A percentile compares a stretch with the other conserved stretches of the same genome.
Conservation (phyloP, 352 stramenopile genomes). For the Phytophthora agathidicida region DNA sequence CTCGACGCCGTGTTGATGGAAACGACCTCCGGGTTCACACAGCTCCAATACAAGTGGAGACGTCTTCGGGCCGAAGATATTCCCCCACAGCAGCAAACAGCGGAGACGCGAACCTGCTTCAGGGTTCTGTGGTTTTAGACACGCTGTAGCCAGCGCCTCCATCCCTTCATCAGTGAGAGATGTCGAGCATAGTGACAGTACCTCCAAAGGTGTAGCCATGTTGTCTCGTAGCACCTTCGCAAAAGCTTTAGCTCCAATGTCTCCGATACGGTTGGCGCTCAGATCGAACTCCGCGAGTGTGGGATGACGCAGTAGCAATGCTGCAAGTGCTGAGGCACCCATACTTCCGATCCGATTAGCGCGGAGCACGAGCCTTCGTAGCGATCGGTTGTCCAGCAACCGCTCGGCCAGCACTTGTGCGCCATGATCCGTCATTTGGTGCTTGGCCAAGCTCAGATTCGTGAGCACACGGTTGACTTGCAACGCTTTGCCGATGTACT, state of each 20-base stretch:
- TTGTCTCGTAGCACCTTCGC: conserved; percentile 56
- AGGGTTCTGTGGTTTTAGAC: conserved; percentile 37
- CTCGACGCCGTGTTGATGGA: conserved; percentile 49
- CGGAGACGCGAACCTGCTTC: conserved; percentile 34
- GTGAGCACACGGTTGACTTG: conserved; percentile 70
- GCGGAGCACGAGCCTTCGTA: conserved; percentile 61
- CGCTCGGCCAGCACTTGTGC: conserved; percentile 75
- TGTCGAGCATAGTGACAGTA: conserved; percentile 59
- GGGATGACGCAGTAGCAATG: conserved; percentile 55
- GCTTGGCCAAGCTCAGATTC: conserved; percentile 67
- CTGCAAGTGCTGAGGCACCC: conserved; percentile 59
- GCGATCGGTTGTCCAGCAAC: conserved; percentile 66
- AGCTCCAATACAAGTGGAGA: conserved; percentile 50
- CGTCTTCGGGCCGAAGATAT: conserved; percentile 59
- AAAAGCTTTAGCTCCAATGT: conserved; percentile 59
- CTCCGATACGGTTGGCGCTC: conserved; percentile 69
- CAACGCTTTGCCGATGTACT: conserved; percentile 80
- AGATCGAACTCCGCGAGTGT: conserved; percentile 62
- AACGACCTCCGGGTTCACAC: conserved; percentile 33
- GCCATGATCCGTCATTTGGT: conserved; percentile 72
- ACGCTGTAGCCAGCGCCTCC: conserved; percentile 43
- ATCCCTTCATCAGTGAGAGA: conserved; percentile 66
- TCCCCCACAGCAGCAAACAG: conserved; percentile 70
- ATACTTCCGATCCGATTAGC: conserved; percentile 74
- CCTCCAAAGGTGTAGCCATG: conserved; percentile 41